A percentile compares a stretch with the other conserved stretches of the same genome.
These are phyloP conservation scores for Lipomyces chichibuensis DNA, from an alignment of 805 yeast genomes.

Conservation along the genomic window DNA sequence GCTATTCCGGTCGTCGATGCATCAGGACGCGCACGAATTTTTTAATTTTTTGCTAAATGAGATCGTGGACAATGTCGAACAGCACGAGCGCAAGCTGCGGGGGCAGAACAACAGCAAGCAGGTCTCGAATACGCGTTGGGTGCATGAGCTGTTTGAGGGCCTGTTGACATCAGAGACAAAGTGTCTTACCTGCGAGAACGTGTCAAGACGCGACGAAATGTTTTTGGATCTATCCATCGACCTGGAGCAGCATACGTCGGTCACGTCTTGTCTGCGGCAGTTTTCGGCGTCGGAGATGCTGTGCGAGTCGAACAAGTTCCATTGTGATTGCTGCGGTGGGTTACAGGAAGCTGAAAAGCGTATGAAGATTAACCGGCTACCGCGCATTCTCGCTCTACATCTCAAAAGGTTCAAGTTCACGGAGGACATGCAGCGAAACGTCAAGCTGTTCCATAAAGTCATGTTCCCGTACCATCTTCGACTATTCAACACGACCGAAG, in stretches of 20 bases:
- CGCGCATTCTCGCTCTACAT: slow-evolving; percentile 79
- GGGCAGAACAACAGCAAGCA: slow-evolving; percentile 19
- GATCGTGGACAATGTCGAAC: slow-evolving; percentile 54
- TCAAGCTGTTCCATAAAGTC: slow-evolving; percentile 83
- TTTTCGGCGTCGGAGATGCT: slow-evolving; percentile 86
- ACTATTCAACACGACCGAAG: slow-evolving; percentile 65
- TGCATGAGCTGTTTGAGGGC: slow-evolving; percentile 82
- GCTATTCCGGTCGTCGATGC: slow-evolving; percentile 87
- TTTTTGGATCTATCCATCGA: slow-evolving; percentile 88
- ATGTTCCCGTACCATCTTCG: slow-evolving; percentile 75
- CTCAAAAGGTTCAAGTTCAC: slow-evolving; percentile 90
- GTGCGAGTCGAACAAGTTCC: slow-evolving; percentile 85
- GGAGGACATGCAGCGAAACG: slow-evolving; percentile 77
- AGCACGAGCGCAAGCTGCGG: slow-evolving; percentile 35
- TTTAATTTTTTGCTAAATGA: slow-evolving; percentile 84
- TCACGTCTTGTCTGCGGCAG: slow-evolving; percentile 74
- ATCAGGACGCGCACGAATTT: slow-evolving; percentile 98
- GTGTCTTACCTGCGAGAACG: slow-evolving; percentile 85
- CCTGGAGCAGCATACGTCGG: slow-evolving; percentile 70
- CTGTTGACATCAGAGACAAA: slow-evolving; percentile 81
- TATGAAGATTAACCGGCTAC: slow-evolving; percentile 78
- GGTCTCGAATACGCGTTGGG: slow-evolving; percentile 46
- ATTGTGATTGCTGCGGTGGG: slow-evolving; percentile 87
- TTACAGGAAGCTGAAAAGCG: slow-evolving; percentile 93
- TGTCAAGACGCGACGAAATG: slow-evolving; percentile 78